Evolutionary conservation across 2,329 filamentous ascomycete genomes (phyloP).

Genomic region (Botrytis squamosa): DNA sequence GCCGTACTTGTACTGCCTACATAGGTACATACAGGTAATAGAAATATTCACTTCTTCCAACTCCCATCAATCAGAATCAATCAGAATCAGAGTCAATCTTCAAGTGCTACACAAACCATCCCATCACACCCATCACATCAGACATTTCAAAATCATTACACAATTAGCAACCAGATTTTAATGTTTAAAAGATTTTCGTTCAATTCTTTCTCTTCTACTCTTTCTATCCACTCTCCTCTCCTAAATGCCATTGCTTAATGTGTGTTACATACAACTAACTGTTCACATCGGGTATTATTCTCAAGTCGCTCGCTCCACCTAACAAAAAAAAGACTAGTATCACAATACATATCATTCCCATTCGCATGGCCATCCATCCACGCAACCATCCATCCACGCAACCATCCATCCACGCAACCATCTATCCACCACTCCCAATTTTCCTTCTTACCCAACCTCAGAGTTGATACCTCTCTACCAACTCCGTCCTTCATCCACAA

Average conservation of each 20-base stretch:
- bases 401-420: not conserved
- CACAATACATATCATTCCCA: conserved; percentile 6
- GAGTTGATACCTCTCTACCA: not conserved
- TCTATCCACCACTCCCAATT: not conserved
- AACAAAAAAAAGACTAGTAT: conserved; percentile 9
- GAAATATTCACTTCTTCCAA: not conserved
- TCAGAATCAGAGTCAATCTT: too few relatives aligned
- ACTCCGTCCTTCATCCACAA: not conserved
- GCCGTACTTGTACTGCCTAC: too few relatives aligned
- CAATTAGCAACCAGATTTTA: not conserved
- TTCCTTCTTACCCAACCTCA: not conserved
- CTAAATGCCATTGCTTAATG: conserved; percentile 4
- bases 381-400: not conserved
- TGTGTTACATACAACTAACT: conserved; percentile 11
- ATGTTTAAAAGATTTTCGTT: not conserved
- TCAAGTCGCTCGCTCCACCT: conserved; percentile 17
- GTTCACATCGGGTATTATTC: conserved; percentile 10
- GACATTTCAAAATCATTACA: not conserved
- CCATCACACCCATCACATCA: not conserved
- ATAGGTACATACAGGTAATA: not conserved
- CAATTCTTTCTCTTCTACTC: not conserved
- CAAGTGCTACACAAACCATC: not conserved
- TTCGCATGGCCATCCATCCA: not conserved
- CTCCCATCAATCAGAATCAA: not conserved
- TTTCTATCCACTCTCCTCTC: not conserved